Conservation (phyloP, 352 stramenopile genomes). For the Globisporangium acanthophoron region DNA sequence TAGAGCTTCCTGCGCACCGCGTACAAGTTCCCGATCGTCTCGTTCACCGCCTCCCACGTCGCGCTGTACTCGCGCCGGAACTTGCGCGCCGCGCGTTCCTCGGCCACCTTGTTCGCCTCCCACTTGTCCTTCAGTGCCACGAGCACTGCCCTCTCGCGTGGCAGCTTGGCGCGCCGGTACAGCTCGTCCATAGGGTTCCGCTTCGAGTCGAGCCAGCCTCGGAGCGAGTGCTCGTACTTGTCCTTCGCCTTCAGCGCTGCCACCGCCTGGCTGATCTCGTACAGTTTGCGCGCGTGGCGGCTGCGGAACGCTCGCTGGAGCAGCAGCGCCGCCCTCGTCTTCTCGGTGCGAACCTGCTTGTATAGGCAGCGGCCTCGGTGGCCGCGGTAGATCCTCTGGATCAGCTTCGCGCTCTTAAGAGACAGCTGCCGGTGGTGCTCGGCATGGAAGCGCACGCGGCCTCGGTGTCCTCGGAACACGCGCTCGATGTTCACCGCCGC, state of each 20-base stretch:
- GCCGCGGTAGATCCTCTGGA: constrained; percentile 46
- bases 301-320: constrained; percentile 45
- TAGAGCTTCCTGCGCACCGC: constrained; percentile 43
- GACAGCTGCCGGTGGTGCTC: constrained; percentile 25
- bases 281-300: constrained; percentile 38
- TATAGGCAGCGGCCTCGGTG: constrained; percentile 25
- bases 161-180: constrained; percentile 47
- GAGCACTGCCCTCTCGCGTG: constrained; percentile 35
- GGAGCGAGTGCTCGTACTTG: constrained; percentile 43
- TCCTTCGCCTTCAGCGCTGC: constrained; percentile 51
- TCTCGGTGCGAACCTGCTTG: constrained; percentile 20
- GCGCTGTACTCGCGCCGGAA: constrained; percentile 24
- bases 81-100: constrained; percentile 49
- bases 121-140: constrained; percentile 40
- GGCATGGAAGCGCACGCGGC: constrained; percentile 21
- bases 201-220: constrained; percentile 41
- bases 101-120: constrained; percentile 31
- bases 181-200: constrained; percentile 67
- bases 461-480: constrained; percentile 34
- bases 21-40: constrained; percentile 41
- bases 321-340: constrained; percentile 26
- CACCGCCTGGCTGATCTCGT: constrained; percentile 48
- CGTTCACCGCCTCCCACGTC: constrained; percentile 25
- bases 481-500: constrained; percentile 37
- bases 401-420: constrained; percentile 19